Conservation (phyloP, 2,329 filamentous ascomycete species). For the Periconia digitata region DNA sequence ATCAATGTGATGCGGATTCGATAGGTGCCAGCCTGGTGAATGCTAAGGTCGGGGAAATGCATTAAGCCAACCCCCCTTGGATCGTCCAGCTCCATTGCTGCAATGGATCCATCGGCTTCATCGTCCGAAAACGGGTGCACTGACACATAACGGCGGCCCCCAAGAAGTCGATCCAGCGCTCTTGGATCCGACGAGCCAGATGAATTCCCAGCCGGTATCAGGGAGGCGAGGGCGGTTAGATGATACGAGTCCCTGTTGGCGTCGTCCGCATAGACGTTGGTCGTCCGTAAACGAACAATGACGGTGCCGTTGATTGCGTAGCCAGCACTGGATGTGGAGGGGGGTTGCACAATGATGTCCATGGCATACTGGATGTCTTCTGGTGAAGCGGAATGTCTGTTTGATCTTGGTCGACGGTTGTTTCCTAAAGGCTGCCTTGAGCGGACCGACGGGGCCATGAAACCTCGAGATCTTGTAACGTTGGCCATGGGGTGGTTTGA, state of each 20-base stretch:
- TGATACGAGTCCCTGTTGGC: conserved; percentile 37
- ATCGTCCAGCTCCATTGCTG: conserved; percentile 41
- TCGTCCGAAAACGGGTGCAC: conserved; percentile 41
- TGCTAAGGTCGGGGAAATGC: conserved; percentile 39
- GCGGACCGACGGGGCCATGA: conserved; percentile 34
- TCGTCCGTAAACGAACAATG: conserved; percentile 37
- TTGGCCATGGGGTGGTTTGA: conserved; percentile 33
- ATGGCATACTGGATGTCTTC: conserved; percentile 40
- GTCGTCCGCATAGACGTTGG: conserved; percentile 33
- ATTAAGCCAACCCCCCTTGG: conserved; percentile 41
- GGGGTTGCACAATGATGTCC: conserved; percentile 43
- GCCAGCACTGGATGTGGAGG: conserved; percentile 34
- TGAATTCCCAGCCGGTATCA: conserved; percentile 32
- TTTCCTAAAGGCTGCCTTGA: conserved; percentile 30
- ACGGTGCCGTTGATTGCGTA: conserved; percentile 34
- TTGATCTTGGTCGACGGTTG: conserved; percentile 28
- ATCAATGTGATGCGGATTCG: conserved; percentile 42
- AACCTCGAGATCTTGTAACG: conserved; percentile 39
- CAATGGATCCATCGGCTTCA: conserved; percentile 37
- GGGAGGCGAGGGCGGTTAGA: conserved; percentile 35
- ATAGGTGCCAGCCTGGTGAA: conserved; percentile 40
- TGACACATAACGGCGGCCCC: conserved; percentile 35
- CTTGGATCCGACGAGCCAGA: conserved; percentile 29
- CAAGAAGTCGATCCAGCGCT: conserved; percentile 32
- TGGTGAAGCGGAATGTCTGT: conserved; percentile 23